Conservation (phyloP, 768 basidiomycete genomes). For the Agaricus subrufescens region DNA sequence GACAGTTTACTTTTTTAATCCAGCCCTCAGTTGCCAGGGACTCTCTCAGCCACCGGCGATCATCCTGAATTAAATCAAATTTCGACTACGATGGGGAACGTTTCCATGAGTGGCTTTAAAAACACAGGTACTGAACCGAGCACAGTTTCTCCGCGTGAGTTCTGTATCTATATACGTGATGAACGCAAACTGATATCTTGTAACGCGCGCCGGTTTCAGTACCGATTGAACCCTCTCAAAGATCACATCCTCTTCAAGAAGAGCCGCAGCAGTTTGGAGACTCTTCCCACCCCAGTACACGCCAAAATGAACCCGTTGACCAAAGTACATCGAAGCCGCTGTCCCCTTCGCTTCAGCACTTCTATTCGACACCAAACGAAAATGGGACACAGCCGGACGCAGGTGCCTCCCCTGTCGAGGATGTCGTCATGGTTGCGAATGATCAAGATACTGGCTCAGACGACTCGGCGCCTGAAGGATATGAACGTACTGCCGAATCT, state of each 20-base stretch:
- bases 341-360: background rate
- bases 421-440: background rate
- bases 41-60: background rate
- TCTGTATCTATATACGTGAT: background rate
- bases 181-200: background rate
- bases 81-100: no score
- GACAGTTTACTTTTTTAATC: background rate
- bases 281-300: background rate
- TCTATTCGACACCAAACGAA: background rate
- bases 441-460: background rate
- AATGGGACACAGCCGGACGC: background rate
- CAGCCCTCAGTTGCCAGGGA: background rate
- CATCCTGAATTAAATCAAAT: no score
- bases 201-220: background rate
- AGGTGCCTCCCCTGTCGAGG: background rate
- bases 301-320: background rate
- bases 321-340: background rate
- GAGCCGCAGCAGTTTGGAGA: background rate
- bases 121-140: background rate
- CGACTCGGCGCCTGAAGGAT: constrained; percentile 11
- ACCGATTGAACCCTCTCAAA: background rate
- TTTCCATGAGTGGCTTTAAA: no score
- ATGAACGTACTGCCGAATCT: constrained; percentile 9
- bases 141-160: background rate
- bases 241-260: background rate